phyloP scores from a whole-genome alignment of 768 basidiomycete genomes.

The Agaricus blazei region DNA sequence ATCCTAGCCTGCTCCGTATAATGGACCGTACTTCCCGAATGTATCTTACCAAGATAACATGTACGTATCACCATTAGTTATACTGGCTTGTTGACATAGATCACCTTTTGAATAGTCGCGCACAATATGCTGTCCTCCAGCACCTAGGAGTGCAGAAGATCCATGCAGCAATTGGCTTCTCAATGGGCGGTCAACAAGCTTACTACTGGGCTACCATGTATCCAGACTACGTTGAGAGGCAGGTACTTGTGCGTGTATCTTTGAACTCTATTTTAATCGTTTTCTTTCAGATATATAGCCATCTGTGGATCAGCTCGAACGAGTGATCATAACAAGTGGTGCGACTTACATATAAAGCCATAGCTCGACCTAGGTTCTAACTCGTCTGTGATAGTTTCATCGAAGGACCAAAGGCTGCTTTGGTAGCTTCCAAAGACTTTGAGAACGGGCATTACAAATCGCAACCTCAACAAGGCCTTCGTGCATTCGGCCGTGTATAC shows the following conservation, averaged over 20 bases:
- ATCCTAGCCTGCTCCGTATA: constrained; percentile 44
- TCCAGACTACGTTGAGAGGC: constrained; percentile 50
- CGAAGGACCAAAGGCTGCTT: constrained; percentile 53
- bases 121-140: constrained; percentile 49
- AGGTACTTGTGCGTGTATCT: constrained; percentile 19
- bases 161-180: constrained; percentile 47
- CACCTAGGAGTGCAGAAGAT: constrained; percentile 41
- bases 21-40: constrained; percentile 54
- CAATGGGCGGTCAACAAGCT: constrained; percentile 59
- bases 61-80: constrained; percentile 23
- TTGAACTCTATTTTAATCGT: not conserved
- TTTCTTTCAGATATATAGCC: constrained; percentile 36
- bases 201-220: constrained; percentile 55
- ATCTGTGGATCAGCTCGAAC: constrained; percentile 54
- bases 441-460: constrained; percentile 46
- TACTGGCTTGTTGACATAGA: not conserved
- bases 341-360: constrained; percentile 1
- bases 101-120: constrained; percentile 29
- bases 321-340: constrained; percentile 53
- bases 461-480: constrained; percentile 41
- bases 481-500: constrained; percentile 52
- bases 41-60: constrained; percentile 58
- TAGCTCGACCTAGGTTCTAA: not conserved
- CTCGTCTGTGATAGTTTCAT: constrained; percentile 36
- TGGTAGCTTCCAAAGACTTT: constrained; percentile 51